Base-by-base conservation (phyloP, 768 basidiomycete genomes). In the Candolleomyces eurysporus region DNA sequence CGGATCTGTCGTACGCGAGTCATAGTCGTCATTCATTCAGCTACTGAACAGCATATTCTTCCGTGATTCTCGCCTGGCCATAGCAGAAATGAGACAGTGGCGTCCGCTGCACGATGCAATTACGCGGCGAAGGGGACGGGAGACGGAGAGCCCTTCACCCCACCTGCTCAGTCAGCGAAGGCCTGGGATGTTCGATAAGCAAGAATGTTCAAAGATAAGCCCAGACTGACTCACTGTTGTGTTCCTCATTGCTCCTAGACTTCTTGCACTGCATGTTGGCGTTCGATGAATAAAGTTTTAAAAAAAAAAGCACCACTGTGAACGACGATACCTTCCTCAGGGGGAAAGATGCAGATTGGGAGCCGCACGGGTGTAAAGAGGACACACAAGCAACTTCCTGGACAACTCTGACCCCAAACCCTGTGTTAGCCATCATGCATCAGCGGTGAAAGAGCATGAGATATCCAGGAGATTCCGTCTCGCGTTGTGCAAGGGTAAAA, bases 61-160 rank as follows among this genome's bases (percentile, higher is more conserved):
- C 52, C 52, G 52, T 21, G 52, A 53, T 53, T 53, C 52, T 53
- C 52, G 52, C 52, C 52, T 16, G 8, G 52, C 30, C 6, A 31
- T 30, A 53, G 36, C 30, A 39, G 32, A 16, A 31, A 36, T 53
- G 52, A 53, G 17, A 32, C 49, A 50, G 49, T 19, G 36, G 36
- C 36, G 36, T 36, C 11, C 36, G 36, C 11, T 36, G 36, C 11
- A 36, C 3, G 36, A 36, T 36, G 36, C 6, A 2, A 36, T 36
- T 36, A 36, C 5, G 36, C 36, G 36, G 36, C 36, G 36, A 36
- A 36, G 5, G 36, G 11, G 36, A 36, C 36, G 36, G 36, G 36
- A 36, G 36, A 36, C 36, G 36, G 36, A 11, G 36, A 36, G 36
- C 36, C 36, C 36, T 26, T 26, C n/a, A n/a, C n/a, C n/a, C 26